Evolutionary conservation across 139 green algal genomes (phyloP), one percentile per base, ranked within the genome.

Genomic region (Micromonas pusilla): DNA sequence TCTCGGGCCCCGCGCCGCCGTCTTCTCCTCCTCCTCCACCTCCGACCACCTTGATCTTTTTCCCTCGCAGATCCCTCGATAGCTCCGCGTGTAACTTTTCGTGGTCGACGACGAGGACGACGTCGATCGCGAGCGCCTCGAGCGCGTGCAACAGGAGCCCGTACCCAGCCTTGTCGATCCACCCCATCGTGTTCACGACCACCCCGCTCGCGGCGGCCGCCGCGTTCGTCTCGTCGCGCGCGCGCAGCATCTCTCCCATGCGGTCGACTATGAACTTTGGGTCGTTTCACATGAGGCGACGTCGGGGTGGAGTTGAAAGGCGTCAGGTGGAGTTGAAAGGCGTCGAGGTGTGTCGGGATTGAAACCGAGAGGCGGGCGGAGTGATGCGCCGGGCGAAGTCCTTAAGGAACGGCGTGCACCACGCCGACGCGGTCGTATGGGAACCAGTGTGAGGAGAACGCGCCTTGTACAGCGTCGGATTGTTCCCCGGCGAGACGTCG

Each of bases 151-250:
- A 68, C 36, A 97, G 83, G 70, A 97, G 89, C 65, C 96, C 88
- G 73, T 95, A 97, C 1, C 93, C 93, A 19, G 93, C 76, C 23
- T 87, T 93, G 6, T 96, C 89, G 2, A 96, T 73, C 88, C 90
- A 97, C 28, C 93, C 93, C 85, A 96, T 92, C 0, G 92, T 96
- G 88, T 98, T 98, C 73, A 97, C 85, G 20, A 98, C 57, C 68
- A 92, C 80, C 2, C 93, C 93, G 0, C 85, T 81, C 19, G 91
- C 89, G 25, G 78, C 79, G 0, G 79, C 74, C 21, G 39, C 31
- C 2, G 39, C 60, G 62, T 80, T 66, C 21, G 28, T 26, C 36
- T n/a, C 30, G 26, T 68, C 34, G 20, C 74, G 75, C 28, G 72
- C 74, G 25, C 91, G 84, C 38, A 97, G 80, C 52, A 95, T 76